A percentile compares a stretch with the other conserved stretches of the same genome.
phyloP scores from a whole-genome alignment of 1,284 basidiomycete genomes.

The Melampsora americana region DNA sequence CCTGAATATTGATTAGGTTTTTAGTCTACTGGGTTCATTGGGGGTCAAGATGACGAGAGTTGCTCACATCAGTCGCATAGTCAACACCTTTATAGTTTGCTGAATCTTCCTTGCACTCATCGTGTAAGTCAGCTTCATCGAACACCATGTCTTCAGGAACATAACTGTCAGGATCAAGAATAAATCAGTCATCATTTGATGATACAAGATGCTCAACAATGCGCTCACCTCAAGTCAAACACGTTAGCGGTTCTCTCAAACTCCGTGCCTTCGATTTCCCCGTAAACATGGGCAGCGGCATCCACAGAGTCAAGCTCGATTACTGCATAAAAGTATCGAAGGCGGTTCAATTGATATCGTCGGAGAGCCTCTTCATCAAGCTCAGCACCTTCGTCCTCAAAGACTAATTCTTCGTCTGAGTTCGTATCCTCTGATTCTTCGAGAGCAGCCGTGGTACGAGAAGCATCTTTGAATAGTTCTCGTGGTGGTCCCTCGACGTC shows the following conservation, averaged over 20 bases:
- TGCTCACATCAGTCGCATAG: conserved; percentile 83
- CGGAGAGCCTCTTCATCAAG: conserved; percentile 79
- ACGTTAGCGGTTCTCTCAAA: conserved; percentile 95
- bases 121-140: conserved; percentile 74
- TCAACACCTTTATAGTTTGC: conserved; percentile 74
- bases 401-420: conserved; percentile 51
- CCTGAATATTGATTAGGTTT: conserved; percentile 60
- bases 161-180: conserved; percentile 61
- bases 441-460: not conserved
- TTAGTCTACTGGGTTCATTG: not conserved
- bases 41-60: not conserved
- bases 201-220: not conserved
- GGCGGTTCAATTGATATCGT: conserved; percentile 86
- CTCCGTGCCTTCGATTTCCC: conserved; percentile 89
- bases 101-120: conserved; percentile 58
- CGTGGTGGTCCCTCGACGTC: conserved; percentile 84
- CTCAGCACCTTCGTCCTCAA: conserved; percentile 53
- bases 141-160: conserved; percentile 91
- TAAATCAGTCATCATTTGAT: conserved; percentile 15
- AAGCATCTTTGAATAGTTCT: conserved; percentile 70
- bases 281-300: conserved; percentile 75
- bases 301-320: conserved; percentile 79
- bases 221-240: conserved; percentile 68
- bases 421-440: conserved; percentile 57
- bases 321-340: conserved; percentile 95